These are phyloP conservation scores for Chlamydomonas urium DNA, from an alignment of 139 green algal species.

Conservation along the genomic window DNA sequence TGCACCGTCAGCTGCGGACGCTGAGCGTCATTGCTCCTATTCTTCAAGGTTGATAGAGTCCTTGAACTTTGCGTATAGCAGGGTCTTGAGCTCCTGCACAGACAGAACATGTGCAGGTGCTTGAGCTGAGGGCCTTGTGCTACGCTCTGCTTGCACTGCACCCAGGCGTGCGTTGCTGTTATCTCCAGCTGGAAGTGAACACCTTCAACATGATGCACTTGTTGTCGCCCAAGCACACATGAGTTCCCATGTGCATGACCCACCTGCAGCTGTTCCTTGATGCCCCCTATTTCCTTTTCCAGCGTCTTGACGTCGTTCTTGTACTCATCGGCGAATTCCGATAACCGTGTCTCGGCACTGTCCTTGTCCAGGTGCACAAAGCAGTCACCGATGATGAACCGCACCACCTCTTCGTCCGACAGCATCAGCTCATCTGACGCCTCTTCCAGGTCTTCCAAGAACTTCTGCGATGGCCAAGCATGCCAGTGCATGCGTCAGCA, in stretches of 20 bases:
- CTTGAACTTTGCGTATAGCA: conserved; percentile 46
- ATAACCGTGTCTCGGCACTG: conserved; percentile 27
- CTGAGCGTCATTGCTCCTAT: no score
- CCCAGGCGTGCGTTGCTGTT: no score
- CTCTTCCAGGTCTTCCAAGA: conserved; percentile 40
- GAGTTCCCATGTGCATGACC: background rate
- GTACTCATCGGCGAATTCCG: conserved; percentile 17
- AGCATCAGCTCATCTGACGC: conserved; percentile 49
- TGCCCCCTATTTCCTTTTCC: conserved; percentile 18
- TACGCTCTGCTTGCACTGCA: no score
- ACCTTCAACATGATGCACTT: no score
- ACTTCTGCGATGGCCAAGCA: conserved; percentile 26
- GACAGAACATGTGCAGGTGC: no score
- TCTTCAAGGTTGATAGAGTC: conserved; percentile 47
- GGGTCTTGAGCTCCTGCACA: conserved; percentile 28
- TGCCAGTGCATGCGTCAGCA: no score
- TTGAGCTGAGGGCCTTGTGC: no score
- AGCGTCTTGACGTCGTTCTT: conserved; percentile 19
- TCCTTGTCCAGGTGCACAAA: conserved; percentile 48
- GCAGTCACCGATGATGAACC: conserved; percentile 44
- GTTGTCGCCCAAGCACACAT: background rate
- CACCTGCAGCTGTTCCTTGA: conserved; percentile 19
- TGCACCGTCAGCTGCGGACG: no score
- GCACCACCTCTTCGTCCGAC: conserved; percentile 34
- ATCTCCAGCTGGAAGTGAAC: no score